phyloP scores from a whole-genome alignment of 164 flowering plant genomes.

The Cinnamomum chago region DNA sequence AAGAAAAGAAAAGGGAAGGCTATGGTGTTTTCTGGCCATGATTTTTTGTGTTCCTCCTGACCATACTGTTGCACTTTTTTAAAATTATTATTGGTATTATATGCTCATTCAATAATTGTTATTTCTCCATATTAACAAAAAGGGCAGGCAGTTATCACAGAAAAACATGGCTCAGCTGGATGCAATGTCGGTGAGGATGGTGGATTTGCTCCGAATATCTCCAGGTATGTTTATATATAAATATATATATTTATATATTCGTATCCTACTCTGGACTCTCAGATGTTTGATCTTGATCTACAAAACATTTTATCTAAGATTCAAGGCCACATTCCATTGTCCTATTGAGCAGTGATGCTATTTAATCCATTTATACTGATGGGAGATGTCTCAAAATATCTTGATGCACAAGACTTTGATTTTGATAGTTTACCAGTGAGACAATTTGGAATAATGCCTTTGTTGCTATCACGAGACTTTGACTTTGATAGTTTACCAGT shows the following conservation, averaged over 20 bases:
- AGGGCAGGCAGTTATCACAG: slow-evolving; percentile 81
- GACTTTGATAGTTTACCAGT: neutral
- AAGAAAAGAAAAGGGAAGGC: neutral
- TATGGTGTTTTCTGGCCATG: neutral
- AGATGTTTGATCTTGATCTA: neutral
- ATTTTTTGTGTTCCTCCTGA: neutral
- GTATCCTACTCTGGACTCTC: neutral
- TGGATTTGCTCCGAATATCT: slow-evolving; percentile 86
- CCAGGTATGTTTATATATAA: slow-evolving; percentile 49
- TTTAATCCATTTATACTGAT: neutral
- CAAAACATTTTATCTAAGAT: neutral
- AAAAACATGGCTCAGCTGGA: slow-evolving; percentile 68
- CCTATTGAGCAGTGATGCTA: neutral
- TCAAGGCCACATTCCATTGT: neutral
- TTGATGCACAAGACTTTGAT: no score
- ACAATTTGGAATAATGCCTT: no score
- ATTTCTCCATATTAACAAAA: slow-evolving; percentile 25
- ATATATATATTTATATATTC: neutral
- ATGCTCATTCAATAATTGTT: neutral
- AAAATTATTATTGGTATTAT: no score
- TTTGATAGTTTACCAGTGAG: no score
- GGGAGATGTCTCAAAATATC: no score
- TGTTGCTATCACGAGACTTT: neutral
- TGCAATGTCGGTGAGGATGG: slow-evolving; percentile 97
- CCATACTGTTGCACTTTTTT: no score